Percentiles rank a stretch among this genome's conserved stretches.
Conservation (phyloP, 1,139 yeast species). For the Sugiyamaella grinbergsii region DNA sequence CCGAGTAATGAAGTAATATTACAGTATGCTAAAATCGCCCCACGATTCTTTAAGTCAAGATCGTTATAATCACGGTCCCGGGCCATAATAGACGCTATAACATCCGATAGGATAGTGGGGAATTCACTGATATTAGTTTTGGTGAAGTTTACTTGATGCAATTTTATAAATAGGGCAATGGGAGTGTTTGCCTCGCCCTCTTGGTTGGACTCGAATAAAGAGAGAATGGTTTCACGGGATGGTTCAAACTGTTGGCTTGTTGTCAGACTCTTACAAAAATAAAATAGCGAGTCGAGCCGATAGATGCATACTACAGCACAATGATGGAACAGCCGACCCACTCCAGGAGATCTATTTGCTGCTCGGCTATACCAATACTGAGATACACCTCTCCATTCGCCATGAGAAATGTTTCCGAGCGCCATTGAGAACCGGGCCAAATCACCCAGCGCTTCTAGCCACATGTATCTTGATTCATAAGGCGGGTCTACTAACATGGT, state of each 20-base stretch:
- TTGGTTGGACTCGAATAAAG: slow-evolving; percentile 30
- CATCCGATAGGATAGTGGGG: slow-evolving; percentile 18
- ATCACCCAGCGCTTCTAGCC: slow-evolving; percentile 43
- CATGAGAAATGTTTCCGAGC: slow-evolving; percentile 27
- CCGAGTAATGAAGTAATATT: slow-evolving; percentile 36
- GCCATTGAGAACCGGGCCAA: slow-evolving; percentile 39
- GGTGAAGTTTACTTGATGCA: slow-evolving; percentile 29
- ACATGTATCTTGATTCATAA: slow-evolving; percentile 37
- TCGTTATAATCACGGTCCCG: slow-evolving; percentile 22
- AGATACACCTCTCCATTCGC: slow-evolving; percentile 39
- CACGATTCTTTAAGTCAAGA: slow-evolving; percentile 27
- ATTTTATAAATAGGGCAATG: slow-evolving; percentile 28
- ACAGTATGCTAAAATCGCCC: slow-evolving; percentile 35
- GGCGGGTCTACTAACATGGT: slow-evolving; percentile 40
- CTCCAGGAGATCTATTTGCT: slow-evolving; percentile 36
- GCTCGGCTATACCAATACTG: slow-evolving; percentile 41
- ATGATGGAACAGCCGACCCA: slow-evolving; percentile 41
- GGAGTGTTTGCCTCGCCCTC: slow-evolving; percentile 26
- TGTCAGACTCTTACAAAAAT: slow-evolving; percentile 38
- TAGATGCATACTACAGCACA: slow-evolving; percentile 35
- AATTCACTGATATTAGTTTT: slow-evolving; percentile 15
- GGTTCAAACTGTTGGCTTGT: slow-evolving; percentile 35
- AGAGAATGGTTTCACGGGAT: slow-evolving; percentile 30
- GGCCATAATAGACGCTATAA: slow-evolving; percentile 18
- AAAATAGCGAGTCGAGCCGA: slow-evolving; percentile 38